These are phyloP conservation scores for Coemansia sp. DNA, from an alignment of 192 early-diverging fungal species.

Conservation along the genomic window DNA sequence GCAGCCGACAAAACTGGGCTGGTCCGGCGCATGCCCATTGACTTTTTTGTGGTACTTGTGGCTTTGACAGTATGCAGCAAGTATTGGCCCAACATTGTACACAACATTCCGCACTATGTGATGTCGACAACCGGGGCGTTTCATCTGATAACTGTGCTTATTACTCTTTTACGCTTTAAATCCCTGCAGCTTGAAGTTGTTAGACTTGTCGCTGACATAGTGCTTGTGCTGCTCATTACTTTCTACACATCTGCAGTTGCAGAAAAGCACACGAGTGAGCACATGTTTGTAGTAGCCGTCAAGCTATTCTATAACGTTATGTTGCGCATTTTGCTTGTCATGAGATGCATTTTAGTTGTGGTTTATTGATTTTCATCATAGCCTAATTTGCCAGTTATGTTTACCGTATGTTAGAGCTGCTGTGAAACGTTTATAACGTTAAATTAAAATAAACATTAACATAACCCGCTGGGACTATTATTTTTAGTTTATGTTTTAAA, in stretches of 20 bases:
- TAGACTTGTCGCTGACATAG: background rate
- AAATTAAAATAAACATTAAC: no score
- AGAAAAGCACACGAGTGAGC: background rate
- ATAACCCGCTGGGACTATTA: no score
- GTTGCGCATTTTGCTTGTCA: background rate
- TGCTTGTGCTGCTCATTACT: background rate
- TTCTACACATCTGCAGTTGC: background rate
- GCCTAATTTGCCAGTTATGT: no score
- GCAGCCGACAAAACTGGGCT: background rate
- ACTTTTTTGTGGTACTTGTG: background rate
- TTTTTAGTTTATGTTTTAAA: no score
- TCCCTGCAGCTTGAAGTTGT: background rate
- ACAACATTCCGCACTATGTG: background rate
- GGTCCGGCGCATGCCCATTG: background rate
- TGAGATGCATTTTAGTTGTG: background rate
- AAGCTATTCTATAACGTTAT: slow-evolving; percentile 1
- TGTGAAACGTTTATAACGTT: no score
- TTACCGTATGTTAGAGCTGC: no score
- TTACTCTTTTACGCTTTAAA: background rate
- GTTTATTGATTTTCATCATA: background rate
- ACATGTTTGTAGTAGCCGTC: background rate
- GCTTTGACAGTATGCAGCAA: background rate
- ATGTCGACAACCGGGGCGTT: background rate
- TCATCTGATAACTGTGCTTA: no score
- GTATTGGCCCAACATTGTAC: background rate